Evolutionary conservation across 2,329 filamentous ascomycete genomes (phyloP), one percentile per base, ranked within the genome.

Genomic region (Cercospora sp.): DNA sequence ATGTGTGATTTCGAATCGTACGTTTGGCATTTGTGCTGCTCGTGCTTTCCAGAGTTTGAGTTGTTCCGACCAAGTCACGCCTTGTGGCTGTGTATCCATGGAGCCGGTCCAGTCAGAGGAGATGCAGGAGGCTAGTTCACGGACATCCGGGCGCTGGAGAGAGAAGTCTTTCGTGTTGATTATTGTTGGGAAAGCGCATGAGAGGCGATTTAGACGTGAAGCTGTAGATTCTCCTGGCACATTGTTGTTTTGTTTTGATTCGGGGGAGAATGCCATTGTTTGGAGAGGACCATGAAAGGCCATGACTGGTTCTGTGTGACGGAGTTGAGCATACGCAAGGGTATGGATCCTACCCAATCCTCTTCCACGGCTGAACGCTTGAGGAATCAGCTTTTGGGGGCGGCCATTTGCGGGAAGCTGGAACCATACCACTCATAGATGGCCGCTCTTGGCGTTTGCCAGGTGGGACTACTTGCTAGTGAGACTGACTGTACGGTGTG

Each of bases 81-180:
- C 31, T 7, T 51, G 30, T 7, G 66, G 60, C n/a, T 68, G 66
- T 2, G 61, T 64, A 48, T 68, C 66, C 60, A 68, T 68, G 18
- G 60, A 53, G 3, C 33, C 63, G 26, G 53, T n/a, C 61, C 66
- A 68, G 55, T 60, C 55, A 13, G 30, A 10, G 4, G 66, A 26
- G 20, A 68, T 51, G 40, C 33, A 31, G 5, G 55, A 18, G 7
- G 40, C 48, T 28, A 68, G 57, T 26, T 68, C 66, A 12, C n/a
- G 42, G 28, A 48, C 45, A 1, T 53, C 42, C 6, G 57, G 42
- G 13, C 23, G 12, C 16, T 51, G 28, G 26, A 66, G 42, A 23
- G 31, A 13, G 30, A 66, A 66, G 18, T 66, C 64, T n/a, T 61
- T 40, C 4, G 13, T 40, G 33, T 40, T 40, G 33, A 40, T 40